Base-by-base conservation (phyloP, 2,329 filamentous ascomycete species). In the Arthrobotrys entomopaga region DNA sequence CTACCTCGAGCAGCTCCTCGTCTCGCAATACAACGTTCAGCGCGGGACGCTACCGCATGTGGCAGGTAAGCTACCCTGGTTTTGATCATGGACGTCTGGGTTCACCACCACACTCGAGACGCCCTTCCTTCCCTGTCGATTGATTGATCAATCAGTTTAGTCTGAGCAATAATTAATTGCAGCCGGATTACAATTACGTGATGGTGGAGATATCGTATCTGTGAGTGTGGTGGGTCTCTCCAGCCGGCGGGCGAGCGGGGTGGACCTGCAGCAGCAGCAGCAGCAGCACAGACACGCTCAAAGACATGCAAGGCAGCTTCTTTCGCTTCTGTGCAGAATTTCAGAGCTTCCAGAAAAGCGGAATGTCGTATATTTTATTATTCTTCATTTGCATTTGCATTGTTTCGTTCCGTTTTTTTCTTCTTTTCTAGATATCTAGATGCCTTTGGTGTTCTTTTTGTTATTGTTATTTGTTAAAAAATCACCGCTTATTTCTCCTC, bases 341-440 rank as follows among this genome's bases (percentile, higher is more conserved):
- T 61, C 46, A 67, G 70, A 74, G 60, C 70, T 74, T 74, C 70
- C 70, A 74, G 70, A 74, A 74, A 64, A 58, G 70, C 70, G 70
- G 70, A 5, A 34, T 34, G 29, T 34, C 54, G 60, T 71, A 53
- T 29, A 65, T 58, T 57, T 52, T 40, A 56, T 56, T 54, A 53
- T 56, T 52, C 29, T 64, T 54, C 16, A 1, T 8, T 34, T 34
- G 7, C 29, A 34, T 34, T 10, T 34, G 29, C 29, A 34, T 34
- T 34, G 29, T 34, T 34, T 34, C 29, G 29, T 34, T 34, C 29
- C 29, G n/a, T 34, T 34, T 34, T 34, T 34, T 8, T 34, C 3
- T 34, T 34, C 29, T 34, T 34, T 34, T 34, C 42, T 15, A 19
- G 46, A 50, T 22, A 1, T 34, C 42, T 15, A 19, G 46, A 50